Percentiles rank a stretch among this genome's conserved stretches.
Conservation (phyloP, 306 rosid species). For the Prunus mume region DNA sequence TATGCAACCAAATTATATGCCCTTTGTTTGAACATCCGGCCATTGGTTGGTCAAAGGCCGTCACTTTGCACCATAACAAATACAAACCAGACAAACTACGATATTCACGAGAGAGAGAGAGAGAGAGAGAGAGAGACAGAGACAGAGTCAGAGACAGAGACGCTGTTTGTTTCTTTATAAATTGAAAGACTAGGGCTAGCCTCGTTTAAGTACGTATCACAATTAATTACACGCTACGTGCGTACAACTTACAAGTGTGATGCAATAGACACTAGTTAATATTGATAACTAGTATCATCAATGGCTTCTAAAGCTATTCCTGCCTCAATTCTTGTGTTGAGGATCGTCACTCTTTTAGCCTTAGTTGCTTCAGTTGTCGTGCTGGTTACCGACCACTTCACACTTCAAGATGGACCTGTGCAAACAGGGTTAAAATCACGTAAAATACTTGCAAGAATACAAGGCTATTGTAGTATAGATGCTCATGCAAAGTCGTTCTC, state of each 20-base stretch:
- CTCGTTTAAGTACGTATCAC: too few relatives aligned
- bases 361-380: constrained; percentile 26
- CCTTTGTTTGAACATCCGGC: neutral
- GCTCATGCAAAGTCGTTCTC: too few relatives aligned
- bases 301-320: constrained; percentile 21
- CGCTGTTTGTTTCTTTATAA: neutral
- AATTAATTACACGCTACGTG: too few relatives aligned
- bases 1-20: neutral
- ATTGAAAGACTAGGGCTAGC: neutral
- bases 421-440: too few relatives aligned
- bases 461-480: too few relatives aligned
- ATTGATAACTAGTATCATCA: too few relatives aligned
- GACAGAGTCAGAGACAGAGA: neutral
- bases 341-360: constrained; percentile 45
- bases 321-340: constrained; percentile 36
- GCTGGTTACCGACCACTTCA: constrained; percentile 29
- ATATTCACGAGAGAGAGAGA: neutral
- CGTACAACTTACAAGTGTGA: too few relatives aligned
- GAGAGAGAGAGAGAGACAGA: neutral
- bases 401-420: constrained; percentile 20
- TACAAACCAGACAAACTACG: neutral
- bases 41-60: neutral
- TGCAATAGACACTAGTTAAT: too few relatives aligned
- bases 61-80: neutral
- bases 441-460: too few relatives aligned